A percentile compares a stretch with the other conserved stretches of the same genome.
Conservation (phyloP, 2,329 filamentous ascomycete genomes). For the Exophiala dermatitidis region DNA sequence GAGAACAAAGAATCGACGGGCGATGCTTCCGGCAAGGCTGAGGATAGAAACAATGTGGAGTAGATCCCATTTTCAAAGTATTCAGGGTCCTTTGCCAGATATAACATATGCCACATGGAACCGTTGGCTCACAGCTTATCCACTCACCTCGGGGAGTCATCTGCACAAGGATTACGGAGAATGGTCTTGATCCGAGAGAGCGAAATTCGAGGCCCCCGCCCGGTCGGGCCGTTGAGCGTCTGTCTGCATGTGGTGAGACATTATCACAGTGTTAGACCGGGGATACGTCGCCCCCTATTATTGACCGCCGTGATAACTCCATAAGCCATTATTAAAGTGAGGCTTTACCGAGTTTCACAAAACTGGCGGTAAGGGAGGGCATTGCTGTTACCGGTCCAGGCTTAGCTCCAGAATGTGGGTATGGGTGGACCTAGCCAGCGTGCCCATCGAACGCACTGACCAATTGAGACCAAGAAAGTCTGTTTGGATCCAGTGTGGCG, state of each 20-base stretch:
- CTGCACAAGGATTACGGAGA: too few relatives aligned
- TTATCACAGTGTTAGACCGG: background rate
- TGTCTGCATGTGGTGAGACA: background rate
- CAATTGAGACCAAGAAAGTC: background rate
- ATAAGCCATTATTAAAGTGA: background rate
- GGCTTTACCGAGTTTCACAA: constrained; percentile 15
- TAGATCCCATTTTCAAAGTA: constrained; percentile 5
- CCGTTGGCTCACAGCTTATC: too few relatives aligned
- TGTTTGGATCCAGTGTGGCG: background rate
- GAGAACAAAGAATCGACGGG: constrained; percentile 9
- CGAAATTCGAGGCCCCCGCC: background rate
- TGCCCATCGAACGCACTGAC: background rate
- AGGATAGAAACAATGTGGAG: constrained; percentile 7
- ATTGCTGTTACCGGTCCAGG: background rate
- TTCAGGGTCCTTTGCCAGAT: background rate
- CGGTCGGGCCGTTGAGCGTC: background rate
- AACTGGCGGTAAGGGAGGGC: constrained; percentile 16
- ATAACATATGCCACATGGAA: background rate
- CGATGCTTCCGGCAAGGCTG: constrained; percentile 19
- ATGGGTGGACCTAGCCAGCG: background rate
- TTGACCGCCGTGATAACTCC: too few relatives aligned
- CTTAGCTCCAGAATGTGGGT: constrained; percentile 1
- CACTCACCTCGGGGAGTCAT: too few relatives aligned
- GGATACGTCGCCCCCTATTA: too few relatives aligned
- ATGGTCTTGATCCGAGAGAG: background rate